phyloP scores from a whole-genome alignment of 768 basidiomycete genomes.

The Mycena floridula region DNA sequence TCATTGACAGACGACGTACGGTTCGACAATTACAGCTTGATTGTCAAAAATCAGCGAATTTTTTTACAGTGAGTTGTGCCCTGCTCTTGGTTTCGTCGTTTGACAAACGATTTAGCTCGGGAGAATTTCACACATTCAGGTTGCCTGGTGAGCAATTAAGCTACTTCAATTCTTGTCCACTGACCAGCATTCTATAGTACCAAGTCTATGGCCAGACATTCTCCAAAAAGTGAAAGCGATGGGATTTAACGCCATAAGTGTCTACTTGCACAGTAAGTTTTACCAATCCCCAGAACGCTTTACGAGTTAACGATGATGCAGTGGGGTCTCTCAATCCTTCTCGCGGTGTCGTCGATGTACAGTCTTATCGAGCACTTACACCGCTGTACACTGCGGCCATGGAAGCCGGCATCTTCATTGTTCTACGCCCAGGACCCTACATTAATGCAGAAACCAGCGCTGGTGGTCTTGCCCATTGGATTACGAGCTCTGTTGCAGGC shows the following conservation, averaged over 20 bases:
- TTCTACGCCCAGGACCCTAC: conserved; percentile 48
- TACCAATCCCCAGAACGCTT: too few species aligned
- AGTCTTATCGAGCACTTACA: conserved; percentile 39
- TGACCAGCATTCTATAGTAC: too few species aligned
- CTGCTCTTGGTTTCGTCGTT: background rate
- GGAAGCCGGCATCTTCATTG: conserved; percentile 48
- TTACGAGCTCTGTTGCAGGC: conserved; percentile 42
- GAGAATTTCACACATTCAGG: conserved; percentile 59
- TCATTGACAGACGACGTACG: background rate
- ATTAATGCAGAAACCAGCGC: conserved; percentile 60
- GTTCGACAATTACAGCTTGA: conserved; percentile 41
- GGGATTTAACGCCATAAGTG: conserved; percentile 51
- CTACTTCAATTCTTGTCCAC: too few species aligned
- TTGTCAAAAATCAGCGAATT: conserved; percentile 40
- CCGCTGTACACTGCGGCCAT: conserved; percentile 51
- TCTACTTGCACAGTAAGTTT: conserved; percentile 59
- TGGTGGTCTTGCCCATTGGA: conserved; percentile 53
- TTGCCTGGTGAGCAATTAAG: too few species aligned
- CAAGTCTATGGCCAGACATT: conserved; percentile 54
- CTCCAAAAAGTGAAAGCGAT: conserved; percentile 56
- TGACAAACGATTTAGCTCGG: conserved; percentile 35
- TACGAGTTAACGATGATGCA: too few species aligned
- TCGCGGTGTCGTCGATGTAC: conserved; percentile 46
- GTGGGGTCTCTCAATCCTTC: conserved; percentile 54
- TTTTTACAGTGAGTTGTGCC: conserved; percentile 39